These are phyloP conservation scores for Soucietia sequanensis DNA, from an alignment of 805 yeast genomes.

Conservation along the genomic window DNA sequence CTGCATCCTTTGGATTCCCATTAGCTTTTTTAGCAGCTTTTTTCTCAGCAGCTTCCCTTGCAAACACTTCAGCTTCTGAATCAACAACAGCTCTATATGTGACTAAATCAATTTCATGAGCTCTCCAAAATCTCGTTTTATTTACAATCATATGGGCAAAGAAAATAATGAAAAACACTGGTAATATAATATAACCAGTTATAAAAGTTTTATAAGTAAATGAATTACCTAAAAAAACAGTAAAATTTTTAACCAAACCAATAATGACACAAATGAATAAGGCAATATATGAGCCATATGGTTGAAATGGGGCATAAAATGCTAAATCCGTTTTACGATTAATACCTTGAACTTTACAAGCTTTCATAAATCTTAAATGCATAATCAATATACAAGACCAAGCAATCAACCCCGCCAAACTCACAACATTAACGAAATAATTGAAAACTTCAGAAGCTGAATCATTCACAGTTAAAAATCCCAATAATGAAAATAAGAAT, in stretches of 20 bases:
- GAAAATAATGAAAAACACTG: conserved; percentile 32
- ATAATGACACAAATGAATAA: conserved; percentile 52
- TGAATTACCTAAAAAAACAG: conserved; percentile 58
- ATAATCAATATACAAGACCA: conserved; percentile 73
- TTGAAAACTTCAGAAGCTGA: conserved; percentile 57
- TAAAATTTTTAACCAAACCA: conserved; percentile 66
- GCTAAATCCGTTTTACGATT: conserved; percentile 53
- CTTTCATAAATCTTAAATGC: conserved; percentile 63
- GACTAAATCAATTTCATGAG: conserved; percentile 10
- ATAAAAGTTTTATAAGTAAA: conserved; percentile 67
- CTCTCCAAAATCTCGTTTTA: neutral
- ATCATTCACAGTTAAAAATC: conserved; percentile 66
- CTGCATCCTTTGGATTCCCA: conserved; percentile 40
- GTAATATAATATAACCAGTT: conserved; percentile 76
- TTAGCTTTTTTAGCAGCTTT: conserved; percentile 40
- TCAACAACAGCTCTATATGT: conserved; percentile 57
- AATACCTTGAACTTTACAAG: conserved; percentile 66
- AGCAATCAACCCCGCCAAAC: conserved; percentile 71
- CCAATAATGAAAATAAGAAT: conserved; percentile 57
- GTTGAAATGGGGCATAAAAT: conserved; percentile 66
- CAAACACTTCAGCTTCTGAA: conserved; percentile 46
- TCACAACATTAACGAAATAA: conserved; percentile 73
- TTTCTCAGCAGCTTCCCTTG: conserved; percentile 30
- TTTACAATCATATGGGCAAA: neutral
- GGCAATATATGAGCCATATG: conserved; percentile 64